Evolutionary conservation across 2,329 filamentous ascomycete species (phyloP).

Genomic region (Macrophomina tecta): DNA sequence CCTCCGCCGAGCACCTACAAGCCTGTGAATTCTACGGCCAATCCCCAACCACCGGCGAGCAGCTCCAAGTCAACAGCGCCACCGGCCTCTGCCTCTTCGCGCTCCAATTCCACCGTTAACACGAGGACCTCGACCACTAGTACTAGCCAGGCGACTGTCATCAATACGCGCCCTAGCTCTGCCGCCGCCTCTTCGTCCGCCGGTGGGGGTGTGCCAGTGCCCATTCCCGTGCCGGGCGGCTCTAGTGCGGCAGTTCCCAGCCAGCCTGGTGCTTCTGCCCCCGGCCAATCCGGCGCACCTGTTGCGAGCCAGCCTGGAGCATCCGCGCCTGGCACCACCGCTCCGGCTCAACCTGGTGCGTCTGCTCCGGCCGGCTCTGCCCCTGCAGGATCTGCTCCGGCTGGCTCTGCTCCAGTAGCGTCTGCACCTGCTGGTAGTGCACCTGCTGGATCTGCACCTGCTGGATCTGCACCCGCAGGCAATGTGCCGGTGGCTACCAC

Average conservation of each 20-base stretch:
- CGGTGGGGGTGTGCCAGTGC: background rate
- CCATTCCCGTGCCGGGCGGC: background rate
- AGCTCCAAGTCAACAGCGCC: background rate
- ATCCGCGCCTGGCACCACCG: background rate
- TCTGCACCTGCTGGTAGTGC: no score
- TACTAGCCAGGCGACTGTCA: background rate
- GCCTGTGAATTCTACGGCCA: background rate
- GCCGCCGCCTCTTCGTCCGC: background rate
- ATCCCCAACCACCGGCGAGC: background rate
- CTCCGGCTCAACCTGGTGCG: background rate
- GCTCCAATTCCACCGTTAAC: background rate
- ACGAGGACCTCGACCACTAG: background rate
- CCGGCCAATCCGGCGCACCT: no score
- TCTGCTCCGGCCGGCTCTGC: background rate
- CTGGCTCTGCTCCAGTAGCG: background rate
- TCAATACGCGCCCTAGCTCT: background rate
- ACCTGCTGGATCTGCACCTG: background rate
- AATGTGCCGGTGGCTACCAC: background rate
- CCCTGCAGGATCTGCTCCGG: background rate
- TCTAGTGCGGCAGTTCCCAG: no score
- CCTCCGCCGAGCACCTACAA: background rate
- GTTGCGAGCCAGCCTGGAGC: background rate
- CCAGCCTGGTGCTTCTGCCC: background rate
- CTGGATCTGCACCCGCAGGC: background rate
- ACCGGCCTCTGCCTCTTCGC: background rate